Evolutionary conservation across 345 rosid species (phyloP).

Genomic region (Theobroma cacao): DNA sequence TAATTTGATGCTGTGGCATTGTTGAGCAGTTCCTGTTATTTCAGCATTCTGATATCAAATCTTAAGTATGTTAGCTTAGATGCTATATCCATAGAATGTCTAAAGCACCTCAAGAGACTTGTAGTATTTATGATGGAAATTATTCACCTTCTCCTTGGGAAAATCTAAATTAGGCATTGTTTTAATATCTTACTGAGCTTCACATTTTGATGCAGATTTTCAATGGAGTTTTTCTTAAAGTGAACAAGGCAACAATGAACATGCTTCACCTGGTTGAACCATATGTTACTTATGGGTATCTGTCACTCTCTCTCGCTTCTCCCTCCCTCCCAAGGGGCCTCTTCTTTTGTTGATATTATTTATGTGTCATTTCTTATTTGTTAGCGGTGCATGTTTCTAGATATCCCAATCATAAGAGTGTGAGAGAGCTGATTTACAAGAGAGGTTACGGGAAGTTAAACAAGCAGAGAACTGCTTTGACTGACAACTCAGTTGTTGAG

Average conservation of each 20-base stretch:
- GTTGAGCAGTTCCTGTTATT: no score
- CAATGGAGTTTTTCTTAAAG: constrained; percentile 87
- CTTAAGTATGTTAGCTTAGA: background rate
- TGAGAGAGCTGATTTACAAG: constrained; percentile 74
- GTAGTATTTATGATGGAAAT: no score
- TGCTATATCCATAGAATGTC: no score
- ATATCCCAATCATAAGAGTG: constrained; percentile 82
- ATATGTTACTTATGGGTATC: constrained; percentile 80
- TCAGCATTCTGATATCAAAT: background rate
- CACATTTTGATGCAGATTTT: constrained; percentile 45
- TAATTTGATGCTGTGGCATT: no score
- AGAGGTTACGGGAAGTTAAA: constrained; percentile 73
- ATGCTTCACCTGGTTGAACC: constrained; percentile 91
- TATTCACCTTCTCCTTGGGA: background rate
- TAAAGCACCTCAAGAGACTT: no score
- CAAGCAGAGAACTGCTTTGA: constrained; percentile 61
- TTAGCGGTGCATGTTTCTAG: constrained; percentile 23
- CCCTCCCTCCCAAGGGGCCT: no score
- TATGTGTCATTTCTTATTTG: background rate
- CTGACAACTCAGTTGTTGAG: constrained; percentile 63
- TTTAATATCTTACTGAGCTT: background rate
- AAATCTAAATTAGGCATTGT: background rate
- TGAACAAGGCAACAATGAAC: constrained; percentile 58
- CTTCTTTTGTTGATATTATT: background rate
- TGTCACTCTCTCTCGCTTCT: background rate